These are phyloP conservation scores for Paramecium sonneborni DNA, from an alignment of 73 alveolate genomes.

Conservation along the genomic window DNA sequence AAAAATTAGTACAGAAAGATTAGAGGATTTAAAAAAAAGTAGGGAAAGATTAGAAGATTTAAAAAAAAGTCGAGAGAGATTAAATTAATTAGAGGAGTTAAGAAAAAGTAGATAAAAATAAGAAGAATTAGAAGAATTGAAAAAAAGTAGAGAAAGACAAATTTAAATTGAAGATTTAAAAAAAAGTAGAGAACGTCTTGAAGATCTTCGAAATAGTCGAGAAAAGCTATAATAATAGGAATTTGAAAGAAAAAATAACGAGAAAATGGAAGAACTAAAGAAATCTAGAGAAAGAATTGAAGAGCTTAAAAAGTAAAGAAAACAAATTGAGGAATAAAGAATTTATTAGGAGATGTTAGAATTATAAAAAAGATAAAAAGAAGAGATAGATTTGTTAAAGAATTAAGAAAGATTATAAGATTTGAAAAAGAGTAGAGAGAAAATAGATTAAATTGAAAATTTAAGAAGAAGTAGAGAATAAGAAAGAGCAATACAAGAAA, in stretches of 20 bases:
- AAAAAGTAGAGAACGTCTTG: not conserved
- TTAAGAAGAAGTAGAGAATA: conserved; percentile 42
- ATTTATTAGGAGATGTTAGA: not conserved
- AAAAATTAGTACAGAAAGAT: not conserved
- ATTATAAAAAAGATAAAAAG: not conserved
- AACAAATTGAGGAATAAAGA: conserved; percentile 21
- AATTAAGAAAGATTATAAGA: conserved; percentile 19
- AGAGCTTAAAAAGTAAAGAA: conserved; percentile 16
- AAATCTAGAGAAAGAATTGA: conserved; percentile 53
- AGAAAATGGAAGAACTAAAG: conserved; percentile 6
- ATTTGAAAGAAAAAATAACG: conserved; percentile 25
- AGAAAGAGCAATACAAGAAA: not conserved
- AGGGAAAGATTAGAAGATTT: conserved; percentile 31
- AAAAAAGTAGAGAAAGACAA: conserved; percentile 14
- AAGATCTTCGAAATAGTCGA: not conserved
- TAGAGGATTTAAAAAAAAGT: not conserved
- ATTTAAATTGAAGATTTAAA: not conserved
- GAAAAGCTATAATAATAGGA: not conserved
- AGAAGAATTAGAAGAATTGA: not conserved
- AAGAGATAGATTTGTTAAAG: not conserved
- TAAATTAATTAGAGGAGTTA: not conserved
- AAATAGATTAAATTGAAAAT: conserved; percentile 25
- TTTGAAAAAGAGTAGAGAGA: conserved; percentile 9
- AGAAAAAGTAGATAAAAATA: not conserved
- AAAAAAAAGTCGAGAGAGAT: conserved; percentile 15